These are phyloP conservation scores for Pisolithus microcarpus DNA, from an alignment of 768 basidiomycete species.

Conservation along the genomic window DNA sequence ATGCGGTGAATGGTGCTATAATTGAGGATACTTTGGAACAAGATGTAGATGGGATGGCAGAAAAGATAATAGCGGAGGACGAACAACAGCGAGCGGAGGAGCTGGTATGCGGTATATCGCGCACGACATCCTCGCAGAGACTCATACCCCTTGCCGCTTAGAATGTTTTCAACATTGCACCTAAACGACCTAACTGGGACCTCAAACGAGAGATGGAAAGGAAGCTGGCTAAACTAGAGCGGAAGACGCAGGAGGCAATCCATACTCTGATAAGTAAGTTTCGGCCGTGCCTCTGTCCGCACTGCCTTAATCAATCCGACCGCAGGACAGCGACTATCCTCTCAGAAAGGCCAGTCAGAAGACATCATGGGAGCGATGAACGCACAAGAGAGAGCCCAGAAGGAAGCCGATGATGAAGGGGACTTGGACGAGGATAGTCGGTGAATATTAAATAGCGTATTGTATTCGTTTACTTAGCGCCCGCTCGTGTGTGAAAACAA, in stretches of 20 bases:
- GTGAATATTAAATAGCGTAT: no score
- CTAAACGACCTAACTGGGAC: slow-evolving; percentile 96
- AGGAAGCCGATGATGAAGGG: slow-evolving; percentile 57
- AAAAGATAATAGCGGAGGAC: slow-evolving; percentile 80
- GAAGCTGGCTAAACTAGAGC: slow-evolving; percentile 81
- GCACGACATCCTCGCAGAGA: neutral
- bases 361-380: slow-evolving; percentile 81
- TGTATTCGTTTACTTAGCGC: no score
- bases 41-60: slow-evolving; percentile 74
- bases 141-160: slow-evolving; percentile 21
- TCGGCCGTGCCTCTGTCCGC: neutral
- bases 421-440: slow-evolving; percentile 38
- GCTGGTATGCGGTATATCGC: slow-evolving; percentile 47
- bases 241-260: slow-evolving; percentile 87
- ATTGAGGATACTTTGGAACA: slow-evolving; percentile 85
- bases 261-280: slow-evolving; percentile 86
- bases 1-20: slow-evolving; percentile 45
- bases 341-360: slow-evolving; percentile 72
- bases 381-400: slow-evolving; percentile 57
- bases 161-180: slow-evolving; percentile 97
- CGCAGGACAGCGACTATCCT: slow-evolving; percentile 69
- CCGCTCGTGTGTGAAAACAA: no score
- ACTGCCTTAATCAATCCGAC: slow-evolving; percentile 1
- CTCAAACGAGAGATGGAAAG: slow-evolving; percentile 90
- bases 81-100: slow-evolving; percentile 81